These are phyloP conservation scores for Blastobotrys petasosporus DNA, from an alignment of 1,139 yeast genomes.

Conservation along the genomic window DNA sequence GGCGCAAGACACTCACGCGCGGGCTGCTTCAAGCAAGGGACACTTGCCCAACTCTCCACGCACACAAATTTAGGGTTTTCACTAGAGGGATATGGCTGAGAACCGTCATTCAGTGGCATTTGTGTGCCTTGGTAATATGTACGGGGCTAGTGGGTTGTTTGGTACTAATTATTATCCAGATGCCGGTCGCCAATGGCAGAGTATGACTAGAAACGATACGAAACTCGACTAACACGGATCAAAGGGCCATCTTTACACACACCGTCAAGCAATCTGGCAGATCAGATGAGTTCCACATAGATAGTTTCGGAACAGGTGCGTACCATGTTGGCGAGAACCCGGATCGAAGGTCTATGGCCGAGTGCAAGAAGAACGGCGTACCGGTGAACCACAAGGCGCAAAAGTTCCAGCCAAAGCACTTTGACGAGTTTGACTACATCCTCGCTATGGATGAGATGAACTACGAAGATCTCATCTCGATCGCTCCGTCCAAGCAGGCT, in stretches of 20 bases:
- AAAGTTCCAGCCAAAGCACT: constrained; percentile 54
- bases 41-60: too few relatives aligned
- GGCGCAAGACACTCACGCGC: too few relatives aligned
- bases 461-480: constrained; percentile 48
- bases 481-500: constrained; percentile 43
- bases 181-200: constrained; percentile 99
- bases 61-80: too few relatives aligned
- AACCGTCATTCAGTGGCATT: constrained; percentile 37
- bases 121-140: constrained; percentile 89
- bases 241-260: constrained; percentile 64
- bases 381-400: constrained; percentile 74
- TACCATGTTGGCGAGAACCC: constrained; percentile 82
- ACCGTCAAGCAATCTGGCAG: constrained; percentile 49
- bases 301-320: constrained; percentile 85
- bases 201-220: constrained; percentile 22
- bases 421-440: constrained; percentile 68
- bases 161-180: constrained; percentile 31
- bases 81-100: too few relatives aligned
- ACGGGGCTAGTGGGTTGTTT: constrained; percentile 30
- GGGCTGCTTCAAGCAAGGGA: too few relatives aligned
- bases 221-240: neutral
- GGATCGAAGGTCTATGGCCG: constrained; percentile 63
- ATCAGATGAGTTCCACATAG: constrained; percentile 42
- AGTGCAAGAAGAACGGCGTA: constrained; percentile 67
- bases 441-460: constrained; percentile 58